Percentiles rank a stretch among this genome's conserved stretches.
Evolutionary conservation across 495 filamentous ascomycete genomes (phyloP).

Genomic region (Aspergillus cavernicola): DNA sequence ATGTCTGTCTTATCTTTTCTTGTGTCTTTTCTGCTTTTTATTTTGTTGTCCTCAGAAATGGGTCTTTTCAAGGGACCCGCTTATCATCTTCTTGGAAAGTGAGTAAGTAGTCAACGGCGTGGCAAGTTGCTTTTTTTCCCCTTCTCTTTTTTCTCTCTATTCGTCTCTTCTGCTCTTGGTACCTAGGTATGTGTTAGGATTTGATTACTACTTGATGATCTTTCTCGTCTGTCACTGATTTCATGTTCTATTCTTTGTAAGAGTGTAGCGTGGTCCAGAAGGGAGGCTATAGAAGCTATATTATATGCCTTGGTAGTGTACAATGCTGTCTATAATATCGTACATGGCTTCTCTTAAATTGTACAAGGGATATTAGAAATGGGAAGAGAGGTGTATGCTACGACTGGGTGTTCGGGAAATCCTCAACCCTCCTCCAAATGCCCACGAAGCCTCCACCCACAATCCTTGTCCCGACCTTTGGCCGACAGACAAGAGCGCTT

Average conservation of each 20-base stretch:
- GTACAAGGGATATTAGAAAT: too few species aligned
- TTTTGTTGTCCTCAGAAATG: conserved; percentile 9
- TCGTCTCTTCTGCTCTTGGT: conserved; percentile 8
- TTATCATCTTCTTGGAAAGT: conserved; percentile 26
- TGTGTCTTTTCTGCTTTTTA: conserved; percentile 17
- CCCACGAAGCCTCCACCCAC: conserved; percentile 71
- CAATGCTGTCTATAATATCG: background rate
- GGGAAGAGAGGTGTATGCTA: too few species aligned
- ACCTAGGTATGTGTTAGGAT: conserved; percentile 20
- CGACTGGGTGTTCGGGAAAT: conserved; percentile 17
- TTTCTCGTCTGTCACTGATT: conserved; percentile 1
- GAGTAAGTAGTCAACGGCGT: conserved; percentile 22
- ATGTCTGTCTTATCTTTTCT: conserved; percentile 14
- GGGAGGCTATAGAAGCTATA: too few species aligned
- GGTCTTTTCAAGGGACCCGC: background rate
- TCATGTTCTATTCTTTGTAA: background rate
- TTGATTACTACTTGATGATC: conserved; percentile 16
- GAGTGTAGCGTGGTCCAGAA: too few species aligned
- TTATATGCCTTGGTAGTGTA: background rate
- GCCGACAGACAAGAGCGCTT: conserved; percentile 61
- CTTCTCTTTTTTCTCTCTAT: background rate
- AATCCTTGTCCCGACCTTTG: conserved; percentile 59
- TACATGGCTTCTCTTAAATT: background rate
- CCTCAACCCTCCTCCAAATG: conserved; percentile 56
- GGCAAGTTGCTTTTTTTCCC: conserved; percentile 13